Evolutionary conservation across 163 green algal genomes (phyloP), one percentile per base, ranked within the genome.

Genomic region (Chlorella variabilis): DNA sequence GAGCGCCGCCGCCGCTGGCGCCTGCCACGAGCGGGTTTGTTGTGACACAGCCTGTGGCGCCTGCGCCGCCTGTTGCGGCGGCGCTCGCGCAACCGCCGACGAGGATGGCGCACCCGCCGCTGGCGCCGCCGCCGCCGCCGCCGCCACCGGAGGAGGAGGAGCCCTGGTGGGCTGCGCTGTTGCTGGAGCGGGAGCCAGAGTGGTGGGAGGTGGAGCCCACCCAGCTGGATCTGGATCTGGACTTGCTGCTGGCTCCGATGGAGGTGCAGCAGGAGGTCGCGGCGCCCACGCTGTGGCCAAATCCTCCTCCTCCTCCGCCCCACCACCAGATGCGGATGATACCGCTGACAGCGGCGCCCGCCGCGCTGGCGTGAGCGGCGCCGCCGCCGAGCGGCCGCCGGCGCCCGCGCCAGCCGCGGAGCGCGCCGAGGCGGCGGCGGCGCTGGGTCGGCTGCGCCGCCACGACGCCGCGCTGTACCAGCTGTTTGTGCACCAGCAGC

Each of bases 401-500:
- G 71, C 21, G 4, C 9, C 49, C 8, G 21, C 70, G 8, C n/a
- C n/a, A 48, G 45, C 70, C 5, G 21, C 48, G 13, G 20, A 6
- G 31, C 29, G 36, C 62, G 7, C 51, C 29, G 27, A n/a, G 1
- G 78, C 62, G 27, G 48, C 25, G 7, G 45, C 33, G 2, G 61
- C 74, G 3, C 59, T 86, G 2, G 49, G 25, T 21, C 61, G 38
- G 56, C 63, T 86, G 58, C 71, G 54, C 34, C 62, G 59, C 33
- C 49, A 59, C n/a, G 54, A 86, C 36, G 74, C 75, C 0, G 74
- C 54, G 3, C 38, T 80, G 31, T 86, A 83, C 65, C 45, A 41
- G 18, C 21, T 83, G 49, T 59, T 86, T 33, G 81, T 86, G 51
- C 63, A 78, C 33, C 81, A 83, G 66, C 81, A 86, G 65, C 75